Evolutionary conservation across 2,329 filamentous ascomycete genomes (phyloP).

Genomic region (Sporothrix phasma): DNA sequence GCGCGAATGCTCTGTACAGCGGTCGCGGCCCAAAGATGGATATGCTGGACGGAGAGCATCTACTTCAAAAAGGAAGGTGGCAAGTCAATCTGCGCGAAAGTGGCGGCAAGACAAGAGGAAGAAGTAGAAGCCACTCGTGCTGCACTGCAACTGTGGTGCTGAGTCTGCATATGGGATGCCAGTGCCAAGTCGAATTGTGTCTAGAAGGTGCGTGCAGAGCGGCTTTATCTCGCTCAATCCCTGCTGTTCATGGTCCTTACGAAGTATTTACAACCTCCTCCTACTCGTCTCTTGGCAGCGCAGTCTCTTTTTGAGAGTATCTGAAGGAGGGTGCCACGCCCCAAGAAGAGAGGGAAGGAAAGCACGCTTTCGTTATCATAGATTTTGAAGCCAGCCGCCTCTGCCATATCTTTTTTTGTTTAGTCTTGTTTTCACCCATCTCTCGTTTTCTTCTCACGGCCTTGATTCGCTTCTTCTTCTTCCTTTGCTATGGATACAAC

Average conservation of each 20-base stretch:
- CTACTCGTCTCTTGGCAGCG: neutral
- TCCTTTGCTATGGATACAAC: neutral
- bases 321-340: too few relatives aligned
- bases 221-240: too few relatives aligned
- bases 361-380: too few relatives aligned
- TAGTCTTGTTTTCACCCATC: too few relatives aligned
- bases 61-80: neutral
- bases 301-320: neutral
- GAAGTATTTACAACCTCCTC: neutral
- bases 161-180: neutral
- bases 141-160: neutral
- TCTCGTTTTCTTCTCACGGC: neutral
- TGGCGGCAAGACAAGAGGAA: neutral
- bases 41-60: too few relatives aligned
- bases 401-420: neutral
- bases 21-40: too few relatives aligned
- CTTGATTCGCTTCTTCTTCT: neutral
- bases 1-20: too few relatives aligned
- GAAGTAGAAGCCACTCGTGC: slow-evolving; percentile 2
- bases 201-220: neutral
- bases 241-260: neutral
- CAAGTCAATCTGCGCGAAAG: neutral
- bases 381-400: neutral
- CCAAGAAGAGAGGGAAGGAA: too few relatives aligned
- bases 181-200: too few relatives aligned